Evolutionary conservation across 176 grass and related monocot genomes (phyloP), one percentile per base, ranked within the genome.

Genomic region (Carex cristatella): DNA sequence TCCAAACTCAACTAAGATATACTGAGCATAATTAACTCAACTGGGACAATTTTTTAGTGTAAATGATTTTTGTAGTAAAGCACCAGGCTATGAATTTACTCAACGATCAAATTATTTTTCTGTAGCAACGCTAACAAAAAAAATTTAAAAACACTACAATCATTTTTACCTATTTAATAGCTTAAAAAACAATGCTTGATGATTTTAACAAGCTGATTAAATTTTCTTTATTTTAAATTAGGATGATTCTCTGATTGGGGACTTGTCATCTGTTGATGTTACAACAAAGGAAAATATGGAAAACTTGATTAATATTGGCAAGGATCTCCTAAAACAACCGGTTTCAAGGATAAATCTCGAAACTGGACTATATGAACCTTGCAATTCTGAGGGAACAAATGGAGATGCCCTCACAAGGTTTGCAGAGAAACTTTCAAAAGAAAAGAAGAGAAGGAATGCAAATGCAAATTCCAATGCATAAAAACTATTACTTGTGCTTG

Each of bases 241-340:
- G 93, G 91, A 96, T 49, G 91, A 93, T 59, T 70, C 62, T 0
- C 63, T 97, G 75, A 69, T 0, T 0, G 90, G 91, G 6, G 38
- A 40, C 38, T 40, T 88, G 0, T 68, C 85, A 2, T 92, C 91
- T 2, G 91, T 97, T 11, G 94, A 97, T 16, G 65, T 88, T 49
- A 79, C 94, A 40, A 92, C 91, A 9, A 84, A 62, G 61, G 61
- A 94, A 87, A 94, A 97, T 85, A 87, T 94, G 90, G 42, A 85
- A 40, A 84, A 61, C 10, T 70, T 92, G 38, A 81, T 97, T 0
- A 59, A 79, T 9, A 86, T 97, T 10, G 92, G 92, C 1, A 69
- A 85, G 0, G 58, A 56, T 0, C 85, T 97, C 4, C 75, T 94
- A 1, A 79, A 83, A 71, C 92, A 82, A 80, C 71, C 55, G 16